Evolutionary conservation across 2,329 filamentous ascomycete species (phyloP), one percentile per base, ranked within the genome.

Genomic region (Fusarium devonianum): DNA sequence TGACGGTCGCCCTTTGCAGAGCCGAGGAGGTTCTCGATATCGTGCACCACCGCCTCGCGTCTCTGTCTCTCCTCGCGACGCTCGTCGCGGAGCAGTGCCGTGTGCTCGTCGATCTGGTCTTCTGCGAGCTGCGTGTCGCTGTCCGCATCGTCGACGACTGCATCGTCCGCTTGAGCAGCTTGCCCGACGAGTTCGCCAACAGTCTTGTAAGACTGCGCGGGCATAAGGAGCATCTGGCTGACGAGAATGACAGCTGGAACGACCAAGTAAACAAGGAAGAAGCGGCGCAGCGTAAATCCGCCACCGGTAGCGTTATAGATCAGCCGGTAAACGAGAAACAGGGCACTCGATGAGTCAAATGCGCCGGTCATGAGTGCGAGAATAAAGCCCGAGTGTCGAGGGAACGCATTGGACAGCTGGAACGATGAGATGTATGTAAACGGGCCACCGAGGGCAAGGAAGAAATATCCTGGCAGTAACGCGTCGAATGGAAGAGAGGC

Each of bases 401-500:
- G 90, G 66, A 95, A 93, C 3, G 90, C 86, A 69, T 94, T 94
- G 28, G 89, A 91, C 28, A 94, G 81, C 68, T 94, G 90, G 71
- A 93, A 93, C 3, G 87, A 89, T 7, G 89, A 86, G 48, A 94
- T 90, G 71, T 91, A 94, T 40, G 90, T 83, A 63, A 92, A 92
- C 3, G 89, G 88, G 0, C 90, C 90, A 14, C 89, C 90, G 2
- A 93, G 78, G 1, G 89, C 88, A 7, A 94, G 78, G 45, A 90
- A 84, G 16, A 92, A 76, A 69, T 93, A 92, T 12, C 88, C 89
- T 5, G 83, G 75, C 14, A 90, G 81, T 64, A 88, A 87, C 12
- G 82, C 89, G 72, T 97, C 92, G 56, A 92, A 19, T 88, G 63
- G 30, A 77, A 71, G 51, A 72, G 70, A 16, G 86, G 87, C 63